These are phyloP conservation scores for Botrytis cinerea DNA, from an alignment of 2,329 filamentous ascomycete genomes.

Conservation along the genomic window DNA sequence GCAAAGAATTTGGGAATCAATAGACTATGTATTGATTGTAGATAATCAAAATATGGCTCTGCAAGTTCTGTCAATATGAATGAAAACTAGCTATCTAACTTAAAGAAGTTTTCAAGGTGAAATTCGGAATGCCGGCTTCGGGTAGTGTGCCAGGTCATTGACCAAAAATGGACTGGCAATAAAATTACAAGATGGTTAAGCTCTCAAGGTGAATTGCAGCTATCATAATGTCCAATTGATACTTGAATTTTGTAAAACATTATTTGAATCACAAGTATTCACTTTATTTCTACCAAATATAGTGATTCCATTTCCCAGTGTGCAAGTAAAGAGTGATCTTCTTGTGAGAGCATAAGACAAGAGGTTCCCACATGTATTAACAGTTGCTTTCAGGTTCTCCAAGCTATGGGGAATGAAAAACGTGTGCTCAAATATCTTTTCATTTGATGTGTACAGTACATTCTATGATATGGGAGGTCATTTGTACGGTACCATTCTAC, in stretches of 20 bases:
- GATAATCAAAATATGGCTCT: background rate
- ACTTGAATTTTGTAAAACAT: too few relatives aligned
- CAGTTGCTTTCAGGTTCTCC: background rate
- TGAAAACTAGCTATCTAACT: background rate
- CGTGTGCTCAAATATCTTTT: background rate
- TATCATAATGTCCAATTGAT: background rate
- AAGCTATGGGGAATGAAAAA: background rate
- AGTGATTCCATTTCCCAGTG: too few relatives aligned
- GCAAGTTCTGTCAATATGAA: background rate
- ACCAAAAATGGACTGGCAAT: background rate
- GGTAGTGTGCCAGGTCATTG: background rate
- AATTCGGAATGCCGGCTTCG: background rate
- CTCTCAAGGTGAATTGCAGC: background rate
- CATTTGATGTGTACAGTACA: background rate
- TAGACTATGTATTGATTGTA: too few relatives aligned
- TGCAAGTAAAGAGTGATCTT: background rate
- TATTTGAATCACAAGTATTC: background rate
- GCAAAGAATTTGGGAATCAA: too few relatives aligned
- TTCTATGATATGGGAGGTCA: background rate
- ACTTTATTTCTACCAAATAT: background rate
- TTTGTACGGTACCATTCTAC: accelerated
- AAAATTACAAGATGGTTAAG: background rate
- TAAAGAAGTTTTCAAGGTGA: background rate
- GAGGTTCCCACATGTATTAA: background rate
- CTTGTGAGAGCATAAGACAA: background rate